These are phyloP conservation scores for Discostella stelligera DNA, from an alignment of 352 stramenopile species.

Conservation along the genomic window DNA sequence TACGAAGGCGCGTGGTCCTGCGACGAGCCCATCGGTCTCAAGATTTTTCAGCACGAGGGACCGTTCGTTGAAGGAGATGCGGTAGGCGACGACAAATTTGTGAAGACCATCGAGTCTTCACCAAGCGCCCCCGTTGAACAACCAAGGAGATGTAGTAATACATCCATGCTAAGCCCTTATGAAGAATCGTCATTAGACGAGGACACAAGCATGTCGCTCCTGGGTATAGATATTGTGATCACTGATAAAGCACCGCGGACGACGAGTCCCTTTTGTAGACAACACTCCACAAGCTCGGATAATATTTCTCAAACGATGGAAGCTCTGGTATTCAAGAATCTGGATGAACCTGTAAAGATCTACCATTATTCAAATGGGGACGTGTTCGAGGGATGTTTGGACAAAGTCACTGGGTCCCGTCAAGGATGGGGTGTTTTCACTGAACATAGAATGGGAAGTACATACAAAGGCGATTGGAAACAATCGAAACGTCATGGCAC, in stretches of 20 bases:
- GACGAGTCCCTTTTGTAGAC: neutral
- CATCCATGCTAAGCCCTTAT: neutral
- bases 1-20: conserved; percentile 40
- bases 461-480: conserved; percentile 43
- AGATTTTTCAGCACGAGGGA: conserved; percentile 39
- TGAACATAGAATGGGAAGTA: conserved; percentile 30
- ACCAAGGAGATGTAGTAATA: conserved; percentile 6
- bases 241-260: neutral
- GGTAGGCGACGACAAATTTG: neutral
- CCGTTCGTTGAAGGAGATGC: conserved; percentile 1
- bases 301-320: conserved; percentile 17
- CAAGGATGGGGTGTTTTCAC: conserved; percentile 38
- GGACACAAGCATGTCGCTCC: neutral
- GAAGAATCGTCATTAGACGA: conserved; percentile 1
- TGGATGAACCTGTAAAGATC: conserved; percentile 2
- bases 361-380: conserved; percentile 44
- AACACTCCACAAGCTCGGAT: neutral
- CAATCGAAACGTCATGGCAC: conserved; percentile 38
- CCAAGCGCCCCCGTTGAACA: neutral
- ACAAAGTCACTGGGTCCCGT: conserved; percentile 10
- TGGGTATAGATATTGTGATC: neutral
- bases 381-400: conserved; percentile 31
- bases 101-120: neutral
- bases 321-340: conserved; percentile 21
- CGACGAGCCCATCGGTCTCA: conserved; percentile 37